A percentile compares a stretch with the other conserved stretches of the same genome.
phyloP scores from a whole-genome alignment of 1,139 yeast species.

The Protomyces inouyei region DNA sequence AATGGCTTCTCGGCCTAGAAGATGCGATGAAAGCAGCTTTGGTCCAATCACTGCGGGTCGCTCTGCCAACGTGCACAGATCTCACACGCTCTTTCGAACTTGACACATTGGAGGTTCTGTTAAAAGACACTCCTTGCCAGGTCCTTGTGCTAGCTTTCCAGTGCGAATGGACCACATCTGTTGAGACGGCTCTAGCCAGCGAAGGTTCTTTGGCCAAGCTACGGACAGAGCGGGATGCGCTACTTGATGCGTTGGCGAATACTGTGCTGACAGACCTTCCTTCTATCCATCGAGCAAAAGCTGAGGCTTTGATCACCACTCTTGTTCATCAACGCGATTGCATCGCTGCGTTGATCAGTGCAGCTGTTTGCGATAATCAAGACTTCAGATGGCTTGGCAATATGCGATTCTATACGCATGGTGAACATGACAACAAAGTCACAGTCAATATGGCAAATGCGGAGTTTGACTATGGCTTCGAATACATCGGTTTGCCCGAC shows the following conservation, averaged over 20 bases:
- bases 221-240: conserved; percentile 18
- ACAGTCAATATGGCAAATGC: conserved; percentile 53
- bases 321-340: conserved; percentile 57
- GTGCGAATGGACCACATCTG: conserved; percentile 50
- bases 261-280: conserved; percentile 39
- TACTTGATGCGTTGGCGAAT: conserved; percentile 39
- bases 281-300: conserved; percentile 45
- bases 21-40: conserved; percentile 50
- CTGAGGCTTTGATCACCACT: conserved; percentile 62
- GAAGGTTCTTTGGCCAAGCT: conserved; percentile 27
- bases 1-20: conserved; percentile 65
- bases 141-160: conserved; percentile 55
- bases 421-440: conserved; percentile 39
- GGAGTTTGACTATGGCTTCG: conserved; percentile 64
- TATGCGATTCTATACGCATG: conserved; percentile 39
- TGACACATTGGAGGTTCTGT: conserved; percentile 38
- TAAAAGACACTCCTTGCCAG: conserved; percentile 53
- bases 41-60: conserved; percentile 39
- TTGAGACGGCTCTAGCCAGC: conserved; percentile 41
- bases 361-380: conserved; percentile 31
- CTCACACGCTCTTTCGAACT: neutral
- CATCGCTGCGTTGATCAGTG: conserved; percentile 36
- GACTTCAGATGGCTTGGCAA: conserved; percentile 51
- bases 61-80: conserved; percentile 35
- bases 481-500: conserved; percentile 73